Base-by-base conservation (phyloP, 176 grass and related monocot species). In the Neostapfia colusana region DNA sequence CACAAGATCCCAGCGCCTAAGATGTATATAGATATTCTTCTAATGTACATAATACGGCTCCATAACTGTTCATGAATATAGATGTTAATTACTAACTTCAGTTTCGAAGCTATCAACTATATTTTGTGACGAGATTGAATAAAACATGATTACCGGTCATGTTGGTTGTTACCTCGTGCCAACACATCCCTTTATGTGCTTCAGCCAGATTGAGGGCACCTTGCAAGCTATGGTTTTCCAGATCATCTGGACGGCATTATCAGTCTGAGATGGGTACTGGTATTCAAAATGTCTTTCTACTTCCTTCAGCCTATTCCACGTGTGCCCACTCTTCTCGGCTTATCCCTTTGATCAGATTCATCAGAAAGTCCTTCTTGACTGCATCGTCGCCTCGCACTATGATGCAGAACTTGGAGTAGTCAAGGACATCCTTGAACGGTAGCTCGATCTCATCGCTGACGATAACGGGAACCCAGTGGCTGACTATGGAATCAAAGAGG, bases 221-320 rank as follows among this genome's bases (percentile, higher is more conserved):
- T 91, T 91, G 56, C 73, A 78, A 82, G 89, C 89, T 23, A 91
- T 81, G 37, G 89, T 74, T 81, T 87, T 87, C 89, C 89, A 91
- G 28, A 91, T 91, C 89, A 91, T 91, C 81, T 91, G 89, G 13
- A 91, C 89, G 38, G 89, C 89, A 64, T 91, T 85, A 16, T 87
- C 77, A 18, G 51, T 63, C 77, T 69, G 81, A 69, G 89, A 91
- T 6, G 89, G 89, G 39, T 91, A 85, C 27, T 81, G 85, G 20
- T 84, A 91, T 46, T 85, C 85, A 28, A 91, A 91, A 55, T 91
- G 63, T n/a, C 48, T 50, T 80, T 91, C 85, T 45, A 91, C 85
- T 83, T 91, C 73, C 77, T 84, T 91, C 39, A 87, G 78, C 39
- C 34, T 87, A 69, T 84, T 91, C 89, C 89, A 91, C 89, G 81